These are phyloP conservation scores for Chalaropsis ovoidea DNA, from an alignment of 2,329 filamentous ascomycete species.

Conservation along the genomic window DNA sequence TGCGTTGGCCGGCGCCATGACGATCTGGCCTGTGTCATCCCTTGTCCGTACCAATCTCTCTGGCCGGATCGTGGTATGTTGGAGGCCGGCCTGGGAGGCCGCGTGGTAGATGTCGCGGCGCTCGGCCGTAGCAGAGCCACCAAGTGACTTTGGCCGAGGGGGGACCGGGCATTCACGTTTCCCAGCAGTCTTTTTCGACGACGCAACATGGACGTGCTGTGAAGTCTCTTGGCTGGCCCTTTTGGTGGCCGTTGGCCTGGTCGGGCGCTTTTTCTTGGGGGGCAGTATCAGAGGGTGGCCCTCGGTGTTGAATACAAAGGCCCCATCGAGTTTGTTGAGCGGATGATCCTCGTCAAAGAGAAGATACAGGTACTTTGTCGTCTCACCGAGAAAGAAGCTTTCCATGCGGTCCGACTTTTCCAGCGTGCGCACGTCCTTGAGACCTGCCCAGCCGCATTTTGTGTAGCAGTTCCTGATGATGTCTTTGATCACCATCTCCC, in stretches of 20 bases:
- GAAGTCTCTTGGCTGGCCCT: background rate
- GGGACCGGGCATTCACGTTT: conserved; percentile 55
- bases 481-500: conserved; percentile 87
- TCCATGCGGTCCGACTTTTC: conserved; percentile 94
- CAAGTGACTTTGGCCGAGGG: conserved; percentile 51
- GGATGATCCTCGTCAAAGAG: conserved; percentile 80
- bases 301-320: conserved; percentile 92
- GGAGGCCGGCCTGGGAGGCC: conserved; percentile 70
- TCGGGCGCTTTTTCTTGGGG: conserved; percentile 25
- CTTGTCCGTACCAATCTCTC: conserved; percentile 35
- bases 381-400: conserved; percentile 96
- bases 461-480: conserved; percentile 84
- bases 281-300: conserved; percentile 88
- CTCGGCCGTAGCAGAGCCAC: conserved; percentile 68
- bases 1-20: conserved; percentile 42
- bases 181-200: conserved; percentile 29
- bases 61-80: conserved; percentile 61
- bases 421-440: conserved; percentile 71
- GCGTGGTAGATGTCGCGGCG: conserved; percentile 80
- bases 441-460: conserved; percentile 82
- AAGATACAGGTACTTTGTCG: conserved; percentile 88
- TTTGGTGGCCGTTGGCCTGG: conserved; percentile 3
- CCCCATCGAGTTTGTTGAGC: conserved; percentile 72
- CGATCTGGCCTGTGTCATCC: conserved; percentile 39
- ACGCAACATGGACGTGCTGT: conserved; percentile 18